Evolutionary conservation across 2,329 filamentous ascomycete genomes (phyloP).

Genomic region (Coniochaeta sp.): DNA sequence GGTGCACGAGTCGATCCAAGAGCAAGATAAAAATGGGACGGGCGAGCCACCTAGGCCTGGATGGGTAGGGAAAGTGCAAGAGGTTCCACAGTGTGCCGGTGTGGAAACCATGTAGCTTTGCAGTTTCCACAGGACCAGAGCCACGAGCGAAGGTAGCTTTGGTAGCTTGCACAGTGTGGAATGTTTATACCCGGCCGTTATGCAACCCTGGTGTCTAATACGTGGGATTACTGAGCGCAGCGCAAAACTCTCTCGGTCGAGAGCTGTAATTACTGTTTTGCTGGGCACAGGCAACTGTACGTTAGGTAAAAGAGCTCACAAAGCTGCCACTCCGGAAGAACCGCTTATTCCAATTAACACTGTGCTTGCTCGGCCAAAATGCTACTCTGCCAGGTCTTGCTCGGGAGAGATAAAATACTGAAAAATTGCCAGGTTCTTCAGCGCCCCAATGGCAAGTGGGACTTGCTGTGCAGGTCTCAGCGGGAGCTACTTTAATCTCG

Average conservation of each 20-base stretch:
- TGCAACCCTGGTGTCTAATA: not conserved
- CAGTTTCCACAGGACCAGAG: not conserved
- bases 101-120: not conserved
- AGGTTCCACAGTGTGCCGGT: not conserved
- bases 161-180: not conserved
- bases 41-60: not conserved
- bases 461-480: constrained; percentile 15
- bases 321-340: not conserved
- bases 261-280: not conserved
- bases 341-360: not conserved
- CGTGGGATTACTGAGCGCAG: not conserved
- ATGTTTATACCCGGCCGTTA: not conserved
- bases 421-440: constrained; percentile 4
- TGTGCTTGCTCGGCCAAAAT: not conserved
- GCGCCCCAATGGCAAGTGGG: constrained; percentile 10
- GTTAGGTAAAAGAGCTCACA: not conserved
- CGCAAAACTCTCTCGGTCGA: not conserved
- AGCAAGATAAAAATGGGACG: not conserved
- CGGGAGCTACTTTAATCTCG: constrained; percentile 20
- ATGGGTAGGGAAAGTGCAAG: not conserved
- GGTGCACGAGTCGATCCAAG: not conserved
- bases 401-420: not conserved
- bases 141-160: not conserved
- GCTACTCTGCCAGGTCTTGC: not conserved
- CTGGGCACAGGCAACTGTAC: too few species aligned